phyloP scores from a whole-genome alignment of 495 filamentous ascomycete species.

The Tuber microsphaerosporum region DNA sequence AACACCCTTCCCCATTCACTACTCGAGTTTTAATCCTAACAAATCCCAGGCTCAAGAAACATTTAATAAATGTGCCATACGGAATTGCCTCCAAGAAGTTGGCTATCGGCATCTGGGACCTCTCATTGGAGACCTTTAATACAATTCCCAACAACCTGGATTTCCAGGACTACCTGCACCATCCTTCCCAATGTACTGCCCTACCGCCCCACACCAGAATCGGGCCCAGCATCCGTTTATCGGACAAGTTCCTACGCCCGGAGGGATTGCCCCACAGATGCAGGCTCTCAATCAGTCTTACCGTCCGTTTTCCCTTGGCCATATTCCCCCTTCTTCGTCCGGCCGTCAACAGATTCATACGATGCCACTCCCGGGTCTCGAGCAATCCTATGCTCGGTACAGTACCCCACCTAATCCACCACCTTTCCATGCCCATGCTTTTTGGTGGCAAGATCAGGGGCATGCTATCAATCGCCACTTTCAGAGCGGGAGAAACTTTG shows the following conservation, averaged over 20 bases:
- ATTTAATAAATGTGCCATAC: slow-evolving; percentile 28
- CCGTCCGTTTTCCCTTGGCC: background rate
- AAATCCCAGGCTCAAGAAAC: slow-evolving; percentile 33
- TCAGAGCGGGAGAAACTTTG: slow-evolving; percentile 13
- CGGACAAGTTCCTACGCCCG: background rate
- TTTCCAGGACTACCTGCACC: background rate
- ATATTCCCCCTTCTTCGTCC: background rate
- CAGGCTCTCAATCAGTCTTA: background rate
- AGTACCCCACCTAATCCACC: slow-evolving; percentile 18
- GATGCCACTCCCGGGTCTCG: background rate
- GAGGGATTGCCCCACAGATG: background rate
- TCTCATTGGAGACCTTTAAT: background rate
- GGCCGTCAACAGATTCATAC: background rate
- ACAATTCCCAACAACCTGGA: background rate
- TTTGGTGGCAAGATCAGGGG: slow-evolving; percentile 24
- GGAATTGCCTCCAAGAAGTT: slow-evolving; percentile 34
- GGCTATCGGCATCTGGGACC: slow-evolving; percentile 18
- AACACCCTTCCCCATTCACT: background rate
- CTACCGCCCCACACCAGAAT: background rate
- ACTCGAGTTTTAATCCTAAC: slow-evolving; percentile 3
- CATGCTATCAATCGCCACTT: slow-evolving; percentile 10
- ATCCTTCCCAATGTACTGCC: background rate
- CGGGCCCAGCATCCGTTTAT: background rate
- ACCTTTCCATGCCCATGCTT: slow-evolving; percentile 14
- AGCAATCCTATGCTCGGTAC: background rate